phyloP scores from a whole-genome alignment of 345 rosid species.

The Syzygium grande region DNA sequence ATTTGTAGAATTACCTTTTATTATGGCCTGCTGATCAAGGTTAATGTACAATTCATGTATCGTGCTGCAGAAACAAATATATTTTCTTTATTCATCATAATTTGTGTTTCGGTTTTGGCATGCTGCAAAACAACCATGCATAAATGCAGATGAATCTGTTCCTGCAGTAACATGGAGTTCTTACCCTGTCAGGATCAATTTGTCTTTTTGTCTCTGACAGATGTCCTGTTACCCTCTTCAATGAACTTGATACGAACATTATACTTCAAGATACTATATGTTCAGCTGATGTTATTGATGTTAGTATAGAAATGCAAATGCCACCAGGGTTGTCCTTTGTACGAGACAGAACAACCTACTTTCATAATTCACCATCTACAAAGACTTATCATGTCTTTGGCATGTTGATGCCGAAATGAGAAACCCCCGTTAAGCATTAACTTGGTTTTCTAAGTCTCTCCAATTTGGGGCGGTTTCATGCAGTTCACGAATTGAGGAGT shows the following conservation, averaged over 20 bases:
- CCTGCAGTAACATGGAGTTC: constrained; percentile 21
- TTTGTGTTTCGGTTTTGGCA: constrained; percentile 13
- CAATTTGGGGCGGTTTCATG: neutral
- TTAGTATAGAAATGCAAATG: neutral
- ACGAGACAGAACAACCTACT: neutral
- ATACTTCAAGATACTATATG: neutral
- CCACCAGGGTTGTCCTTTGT: neutral
- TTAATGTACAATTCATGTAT: neutral
- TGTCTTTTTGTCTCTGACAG: neutral
- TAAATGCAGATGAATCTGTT: constrained; percentile 25
- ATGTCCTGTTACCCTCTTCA: neutral
- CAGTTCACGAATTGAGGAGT: neutral
- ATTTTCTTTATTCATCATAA: neutral
- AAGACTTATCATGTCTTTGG: neutral
- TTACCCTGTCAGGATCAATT: neutral
- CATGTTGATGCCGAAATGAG: neutral
- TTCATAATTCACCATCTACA: neutral
- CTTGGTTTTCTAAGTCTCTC: neutral
- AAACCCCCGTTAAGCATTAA: neutral
- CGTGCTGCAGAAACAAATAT: neutral
- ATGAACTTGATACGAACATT: neutral
- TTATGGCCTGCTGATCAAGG: neutral
- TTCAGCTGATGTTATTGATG: neutral
- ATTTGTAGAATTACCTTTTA: neutral
- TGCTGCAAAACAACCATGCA: constrained; percentile 5